phyloP scores from a whole-genome alignment of 495 filamentous ascomycete genomes.

The Staphylotrichum longicolle region DNA sequence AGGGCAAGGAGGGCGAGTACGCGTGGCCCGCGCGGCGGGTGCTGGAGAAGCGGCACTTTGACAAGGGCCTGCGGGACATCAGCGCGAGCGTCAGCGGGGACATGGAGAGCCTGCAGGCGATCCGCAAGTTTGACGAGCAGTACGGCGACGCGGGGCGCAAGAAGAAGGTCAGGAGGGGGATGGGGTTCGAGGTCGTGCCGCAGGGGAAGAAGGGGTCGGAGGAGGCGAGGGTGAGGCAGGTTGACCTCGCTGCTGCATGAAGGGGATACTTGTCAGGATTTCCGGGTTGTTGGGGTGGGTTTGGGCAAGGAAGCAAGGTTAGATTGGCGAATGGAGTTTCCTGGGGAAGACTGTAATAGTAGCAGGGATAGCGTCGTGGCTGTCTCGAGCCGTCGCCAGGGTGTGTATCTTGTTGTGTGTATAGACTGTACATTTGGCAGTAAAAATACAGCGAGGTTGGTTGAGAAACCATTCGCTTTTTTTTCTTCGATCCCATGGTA shows the following conservation, averaged over 20 bases:
- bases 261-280: neutral
- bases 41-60: constrained; percentile 68
- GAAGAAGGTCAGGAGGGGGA: constrained; percentile 59
- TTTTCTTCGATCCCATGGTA: neutral
- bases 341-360: neutral
- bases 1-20: constrained; percentile 43
- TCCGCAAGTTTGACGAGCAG: constrained; percentile 93
- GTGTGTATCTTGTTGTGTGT: neutral
- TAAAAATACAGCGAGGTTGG: neutral
- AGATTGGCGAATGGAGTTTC: constrained; percentile 2
- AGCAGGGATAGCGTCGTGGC: neutral
- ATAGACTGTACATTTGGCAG: neutral
- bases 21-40: constrained; percentile 65
- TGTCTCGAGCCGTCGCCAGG: no score
- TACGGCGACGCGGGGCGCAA: constrained; percentile 84
- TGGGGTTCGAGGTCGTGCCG: constrained; percentile 62
- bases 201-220: constrained; percentile 19
- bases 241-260: neutral
- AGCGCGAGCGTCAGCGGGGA: constrained; percentile 92
- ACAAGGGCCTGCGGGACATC: constrained; percentile 83
- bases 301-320: no score
- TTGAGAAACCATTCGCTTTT: neutral
- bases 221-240: constrained; percentile 37
- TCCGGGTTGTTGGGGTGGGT: neutral
- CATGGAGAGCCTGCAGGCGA: constrained; percentile 80